Conservation (phyloP, 179 eudicot species). For the Vitellaria paradoxa region DNA sequence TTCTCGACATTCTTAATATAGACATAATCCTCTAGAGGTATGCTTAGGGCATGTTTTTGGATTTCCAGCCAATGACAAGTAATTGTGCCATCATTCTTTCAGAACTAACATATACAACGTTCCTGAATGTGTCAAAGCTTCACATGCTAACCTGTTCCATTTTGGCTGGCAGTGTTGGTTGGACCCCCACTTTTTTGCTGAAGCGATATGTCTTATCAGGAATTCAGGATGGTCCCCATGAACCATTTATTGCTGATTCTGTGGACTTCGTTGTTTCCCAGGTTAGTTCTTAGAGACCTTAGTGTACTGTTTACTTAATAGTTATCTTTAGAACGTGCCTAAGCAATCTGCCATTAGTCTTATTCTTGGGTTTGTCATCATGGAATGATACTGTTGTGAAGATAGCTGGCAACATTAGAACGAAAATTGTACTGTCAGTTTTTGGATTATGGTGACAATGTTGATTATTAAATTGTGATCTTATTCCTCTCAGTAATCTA, state of each 20-base stretch:
- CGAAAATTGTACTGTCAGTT: not conserved
- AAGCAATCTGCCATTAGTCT: constrained; percentile 4
- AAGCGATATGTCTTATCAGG: constrained; percentile 88
- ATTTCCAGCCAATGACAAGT: not conserved
- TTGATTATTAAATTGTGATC: not conserved
- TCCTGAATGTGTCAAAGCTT: constrained; percentile 11
- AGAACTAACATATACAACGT: not conserved
- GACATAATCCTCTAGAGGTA: not conserved
- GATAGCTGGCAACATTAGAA: not conserved
- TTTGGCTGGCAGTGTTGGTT: constrained; percentile 72
- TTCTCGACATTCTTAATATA: not conserved
- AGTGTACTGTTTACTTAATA: not conserved
- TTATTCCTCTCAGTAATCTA: not conserved
- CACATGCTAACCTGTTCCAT: constrained; percentile 23
- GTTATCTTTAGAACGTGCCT: constrained; percentile 5
- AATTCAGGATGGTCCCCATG: constrained; percentile 90
- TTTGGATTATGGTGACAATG: not conserved
- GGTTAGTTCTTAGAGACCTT: constrained; percentile 36
- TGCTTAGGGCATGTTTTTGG: not conserved
- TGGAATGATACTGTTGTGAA: not conserved
- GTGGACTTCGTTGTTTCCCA: constrained; percentile 98
- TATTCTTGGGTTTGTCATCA: not conserved
- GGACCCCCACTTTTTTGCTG: constrained; percentile 95
- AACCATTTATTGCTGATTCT: constrained; percentile 98
- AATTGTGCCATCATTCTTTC: not conserved